Evolutionary conservation across 2,329 filamentous ascomycete species (phyloP).

Genomic region (Diaporthe destruens): DNA sequence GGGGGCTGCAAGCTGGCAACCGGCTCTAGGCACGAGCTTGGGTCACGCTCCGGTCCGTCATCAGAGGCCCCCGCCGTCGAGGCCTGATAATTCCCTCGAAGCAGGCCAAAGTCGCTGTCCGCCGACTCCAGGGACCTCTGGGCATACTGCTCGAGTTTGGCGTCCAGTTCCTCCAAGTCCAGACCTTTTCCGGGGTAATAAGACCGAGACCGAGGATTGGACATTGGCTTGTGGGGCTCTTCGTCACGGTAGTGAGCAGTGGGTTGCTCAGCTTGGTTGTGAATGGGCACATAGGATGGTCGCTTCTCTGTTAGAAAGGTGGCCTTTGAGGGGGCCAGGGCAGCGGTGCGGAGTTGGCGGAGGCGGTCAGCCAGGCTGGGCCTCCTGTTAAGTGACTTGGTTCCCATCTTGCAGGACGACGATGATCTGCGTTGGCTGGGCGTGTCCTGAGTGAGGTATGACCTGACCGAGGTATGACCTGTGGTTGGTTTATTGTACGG

Average conservation of each 20-base stretch:
- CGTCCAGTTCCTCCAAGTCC: slow-evolving; percentile 34
- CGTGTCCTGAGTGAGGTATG: background rate
- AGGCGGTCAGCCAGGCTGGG: slow-evolving; percentile 40
- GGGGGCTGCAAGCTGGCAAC: slow-evolving; percentile 12
- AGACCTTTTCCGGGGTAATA: background rate
- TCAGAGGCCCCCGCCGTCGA: slow-evolving; percentile 15
- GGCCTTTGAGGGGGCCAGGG: background rate
- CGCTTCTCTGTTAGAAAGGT: slow-evolving; percentile 8
- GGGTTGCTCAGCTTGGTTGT: background rate
- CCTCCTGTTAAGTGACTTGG: slow-evolving; percentile 19
- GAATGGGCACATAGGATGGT: background rate
- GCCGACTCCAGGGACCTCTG: slow-evolving; percentile 1
- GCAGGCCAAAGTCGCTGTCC: background rate
- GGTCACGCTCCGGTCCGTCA: slow-evolving; percentile 18
- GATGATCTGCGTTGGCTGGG: background rate
- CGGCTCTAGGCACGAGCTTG: slow-evolving; percentile 5
- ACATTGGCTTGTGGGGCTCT: background rate
- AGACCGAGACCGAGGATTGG: background rate
- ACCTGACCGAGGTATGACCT: background rate
- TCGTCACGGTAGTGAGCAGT: slow-evolving; percentile 6
- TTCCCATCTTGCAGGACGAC: background rate
- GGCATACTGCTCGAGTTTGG: slow-evolving; percentile 28
- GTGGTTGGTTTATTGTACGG: background rate
- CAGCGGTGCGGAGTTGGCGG: slow-evolving; percentile 27
- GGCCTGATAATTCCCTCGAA: background rate